Evolutionary conservation across 2,329 filamentous ascomycete genomes (phyloP).

Genomic region (Cordyceps javanica): DNA sequence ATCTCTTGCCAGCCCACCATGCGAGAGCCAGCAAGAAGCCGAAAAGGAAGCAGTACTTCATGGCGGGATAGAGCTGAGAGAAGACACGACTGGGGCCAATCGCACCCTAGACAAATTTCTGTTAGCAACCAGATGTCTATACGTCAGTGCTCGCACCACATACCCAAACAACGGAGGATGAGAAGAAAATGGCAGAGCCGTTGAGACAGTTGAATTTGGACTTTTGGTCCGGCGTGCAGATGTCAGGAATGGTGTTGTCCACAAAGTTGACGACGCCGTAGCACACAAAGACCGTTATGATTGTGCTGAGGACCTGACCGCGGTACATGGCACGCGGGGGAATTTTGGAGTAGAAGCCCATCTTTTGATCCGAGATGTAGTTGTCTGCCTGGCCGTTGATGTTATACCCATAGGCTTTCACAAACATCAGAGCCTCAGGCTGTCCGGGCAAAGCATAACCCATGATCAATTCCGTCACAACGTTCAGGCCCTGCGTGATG

Average conservation of each 20-base stretch:
- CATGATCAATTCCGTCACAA: constrained; percentile 37
- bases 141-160: neutral
- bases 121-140: neutral
- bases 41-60: constrained; percentile 15
- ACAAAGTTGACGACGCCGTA: constrained; percentile 34
- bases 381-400: constrained; percentile 37
- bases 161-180: constrained; percentile 25
- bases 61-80: constrained; percentile 16
- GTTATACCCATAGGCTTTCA: constrained; percentile 44
- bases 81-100: constrained; percentile 30
- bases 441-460: constrained; percentile 27
- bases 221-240: constrained; percentile 25
- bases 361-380: constrained; percentile 30
- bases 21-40: constrained; percentile 26
- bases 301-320: constrained; percentile 35
- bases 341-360: constrained; percentile 26
- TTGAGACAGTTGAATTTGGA: constrained; percentile 26
- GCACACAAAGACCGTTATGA: constrained; percentile 33
- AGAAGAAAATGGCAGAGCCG: constrained; percentile 27
- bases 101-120: constrained; percentile 14
- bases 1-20: constrained; percentile 61
- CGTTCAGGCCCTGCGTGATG: constrained; percentile 39
- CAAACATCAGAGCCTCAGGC: constrained; percentile 44
- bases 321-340: constrained; percentile 26
- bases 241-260: constrained; percentile 24